Conservation (phyloP, 1,139 yeast genomes). For the Yamadazyma siamensis region DNA sequence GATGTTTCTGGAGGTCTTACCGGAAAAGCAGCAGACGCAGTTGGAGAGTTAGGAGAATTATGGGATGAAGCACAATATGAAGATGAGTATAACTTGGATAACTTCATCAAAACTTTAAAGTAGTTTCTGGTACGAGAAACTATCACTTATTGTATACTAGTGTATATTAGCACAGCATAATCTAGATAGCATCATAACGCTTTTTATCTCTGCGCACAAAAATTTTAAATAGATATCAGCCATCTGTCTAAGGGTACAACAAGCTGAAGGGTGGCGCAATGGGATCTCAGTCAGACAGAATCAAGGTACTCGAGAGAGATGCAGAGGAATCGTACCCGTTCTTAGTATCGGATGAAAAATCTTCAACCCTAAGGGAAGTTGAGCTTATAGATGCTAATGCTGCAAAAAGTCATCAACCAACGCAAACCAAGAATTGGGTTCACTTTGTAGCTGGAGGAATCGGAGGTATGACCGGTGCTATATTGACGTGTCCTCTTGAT, state of each 20-base stretch:
- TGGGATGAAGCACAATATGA: slow-evolving; percentile 98
- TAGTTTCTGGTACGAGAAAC: too few species aligned
- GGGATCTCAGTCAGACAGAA: too few species aligned
- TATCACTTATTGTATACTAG: too few species aligned
- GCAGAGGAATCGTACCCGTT: slow-evolving; percentile 59
- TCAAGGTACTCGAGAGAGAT: slow-evolving; percentile 48
- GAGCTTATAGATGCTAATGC: slow-evolving; percentile 19
- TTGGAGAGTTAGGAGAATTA: slow-evolving; percentile 86
- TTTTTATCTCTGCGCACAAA: too few species aligned
- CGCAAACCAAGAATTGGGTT: slow-evolving; percentile 74
- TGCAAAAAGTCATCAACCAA: slow-evolving; percentile 5
- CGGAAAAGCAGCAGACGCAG: slow-evolving; percentile 65
- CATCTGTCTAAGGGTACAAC: too few species aligned
- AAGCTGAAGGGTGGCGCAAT: too few species aligned
- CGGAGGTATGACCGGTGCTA: slow-evolving; percentile 98
- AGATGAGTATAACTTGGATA: slow-evolving; percentile 92
- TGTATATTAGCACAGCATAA: slow-evolving; percentile 7
- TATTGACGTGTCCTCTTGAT: slow-evolving; percentile 91
- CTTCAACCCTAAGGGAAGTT: slow-evolving; percentile 40
- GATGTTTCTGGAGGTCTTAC: slow-evolving; percentile 63
- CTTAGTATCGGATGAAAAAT: slow-evolving; percentile 70
- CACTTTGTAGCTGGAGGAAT: slow-evolving; percentile 99
- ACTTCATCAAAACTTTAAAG: slow-evolving; percentile 76
- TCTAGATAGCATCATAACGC: neutral
- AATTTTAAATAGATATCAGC: slow-evolving; percentile 1